phyloP scores from a whole-genome alignment of 768 basidiomycete genomes.

The Albatrellus ellisii region DNA sequence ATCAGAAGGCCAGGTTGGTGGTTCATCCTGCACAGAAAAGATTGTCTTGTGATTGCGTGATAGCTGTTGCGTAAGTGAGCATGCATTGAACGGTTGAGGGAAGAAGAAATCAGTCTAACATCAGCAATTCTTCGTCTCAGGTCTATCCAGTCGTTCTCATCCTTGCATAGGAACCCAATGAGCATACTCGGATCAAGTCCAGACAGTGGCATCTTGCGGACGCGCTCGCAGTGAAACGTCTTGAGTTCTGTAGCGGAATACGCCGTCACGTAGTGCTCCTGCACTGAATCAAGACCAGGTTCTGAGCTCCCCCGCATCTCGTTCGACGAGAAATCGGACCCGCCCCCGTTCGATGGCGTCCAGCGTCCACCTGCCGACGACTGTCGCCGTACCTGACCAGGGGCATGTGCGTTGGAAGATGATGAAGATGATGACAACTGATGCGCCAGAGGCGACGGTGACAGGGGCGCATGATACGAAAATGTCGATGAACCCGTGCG shows the following conservation, averaged over 20 bases:
- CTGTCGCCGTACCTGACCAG: too few species aligned
- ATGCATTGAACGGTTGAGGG: background rate
- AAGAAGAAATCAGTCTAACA: slow-evolving; percentile 31
- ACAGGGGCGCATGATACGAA: slow-evolving; percentile 45
- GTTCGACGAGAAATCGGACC: slow-evolving; percentile 2
- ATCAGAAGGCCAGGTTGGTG: slow-evolving; percentile 70
- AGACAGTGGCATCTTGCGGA: slow-evolving; percentile 86
- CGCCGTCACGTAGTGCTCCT: slow-evolving; percentile 56
- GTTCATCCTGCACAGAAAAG: slow-evolving; percentile 81
- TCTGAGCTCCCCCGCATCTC: slow-evolving; percentile 5
- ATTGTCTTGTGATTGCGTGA: slow-evolving; percentile 42
- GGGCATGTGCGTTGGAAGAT: slow-evolving; percentile 10
- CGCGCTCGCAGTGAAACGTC: slow-evolving; percentile 94
- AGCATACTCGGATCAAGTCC: slow-evolving; percentile 96
- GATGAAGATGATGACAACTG: slow-evolving; percentile 37
- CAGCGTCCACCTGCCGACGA: slow-evolving; percentile 21
- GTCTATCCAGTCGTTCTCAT: slow-evolving; percentile 80
- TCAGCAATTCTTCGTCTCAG: slow-evolving; percentile 57
- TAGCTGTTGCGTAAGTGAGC: slow-evolving; percentile 21
- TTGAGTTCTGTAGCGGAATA: slow-evolving; percentile 63
- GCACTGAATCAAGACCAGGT: slow-evolving; percentile 26
- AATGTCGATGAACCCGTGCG: slow-evolving; percentile 22
- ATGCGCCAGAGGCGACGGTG: slow-evolving; percentile 55
- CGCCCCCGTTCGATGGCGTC: slow-evolving; percentile 20
- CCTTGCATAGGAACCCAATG: slow-evolving; percentile 78